Evolutionary conservation across 345 rosid species (phyloP), one percentile per base, ranked within the genome.

Genomic region (Kernera saxatilis): DNA sequence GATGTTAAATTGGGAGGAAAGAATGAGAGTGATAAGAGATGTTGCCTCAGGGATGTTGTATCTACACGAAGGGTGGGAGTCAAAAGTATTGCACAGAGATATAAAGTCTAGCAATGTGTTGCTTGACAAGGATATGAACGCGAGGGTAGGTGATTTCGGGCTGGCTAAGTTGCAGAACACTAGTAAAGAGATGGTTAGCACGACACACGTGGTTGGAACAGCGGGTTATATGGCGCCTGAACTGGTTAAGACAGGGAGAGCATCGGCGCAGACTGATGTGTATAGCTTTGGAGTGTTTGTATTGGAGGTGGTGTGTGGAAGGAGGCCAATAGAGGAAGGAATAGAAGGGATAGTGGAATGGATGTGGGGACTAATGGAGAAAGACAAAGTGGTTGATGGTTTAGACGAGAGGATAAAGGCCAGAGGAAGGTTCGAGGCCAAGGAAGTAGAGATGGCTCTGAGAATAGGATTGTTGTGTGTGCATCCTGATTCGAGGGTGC

Each of bases 221-320:
- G 79, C 80, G 2, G 98, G 98, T 43, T 90, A 87, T 75, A 58
- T 90, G 64, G 90, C 98, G 0, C 96, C 96, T 1, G 96, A 88
- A 76, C 75, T 82, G 61, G 49, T 84, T 27, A 76, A 40, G 69
- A 80, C 80, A 0, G 88, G 88, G 27, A 74, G 82, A 69, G 78
- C 88, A 14, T 76, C 84, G 2, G 55, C 64, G 1, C 67, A 77
- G 60, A 80, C 86, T 0, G 83, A 84, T 65, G 82, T 78, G 60
- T 84, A 76, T 58, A 53, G 84, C 71, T 82, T 74, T 10, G 86
- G 86, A 17, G 66, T 84, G 36, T 77, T 82, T 64, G 65, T 82
- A 35, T 72, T 84, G 22, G 86, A 82, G 69, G 76, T 82, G 27
- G 70, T 77, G 14, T 74, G 83, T 49, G 86, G 86, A 5, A 51